Conservation (phyloP, 345 rosid genomes). For the Aegle marmelos region DNA sequence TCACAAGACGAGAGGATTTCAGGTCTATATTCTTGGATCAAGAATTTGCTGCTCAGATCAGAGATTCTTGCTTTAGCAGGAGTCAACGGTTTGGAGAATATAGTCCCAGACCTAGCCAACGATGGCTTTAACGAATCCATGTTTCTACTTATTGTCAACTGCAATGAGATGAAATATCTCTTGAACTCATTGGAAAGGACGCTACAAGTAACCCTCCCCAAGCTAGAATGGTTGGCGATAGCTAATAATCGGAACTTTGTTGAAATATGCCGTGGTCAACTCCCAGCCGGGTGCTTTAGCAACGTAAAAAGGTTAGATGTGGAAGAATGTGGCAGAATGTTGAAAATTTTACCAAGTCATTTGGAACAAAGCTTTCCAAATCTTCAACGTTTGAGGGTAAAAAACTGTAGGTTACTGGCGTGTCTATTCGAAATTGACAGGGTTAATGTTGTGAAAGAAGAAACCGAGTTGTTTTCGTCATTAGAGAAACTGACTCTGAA, state of each 20-base stretch:
- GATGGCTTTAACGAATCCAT: not conserved
- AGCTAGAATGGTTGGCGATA: not conserved
- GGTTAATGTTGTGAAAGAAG: not conserved
- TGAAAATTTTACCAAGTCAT: not conserved
- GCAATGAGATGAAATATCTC: not conserved
- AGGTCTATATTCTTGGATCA: not conserved
- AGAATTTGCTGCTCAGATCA: not conserved
- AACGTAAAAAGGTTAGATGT: not conserved
- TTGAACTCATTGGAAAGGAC: not conserved
- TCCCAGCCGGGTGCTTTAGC: not conserved
- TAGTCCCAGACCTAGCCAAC: not conserved
- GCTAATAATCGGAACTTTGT: fast-evolving
- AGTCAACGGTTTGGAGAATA: not conserved
- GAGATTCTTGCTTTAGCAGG: fast-evolving
- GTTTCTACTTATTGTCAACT: fast-evolving
- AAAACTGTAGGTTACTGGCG: not conserved
- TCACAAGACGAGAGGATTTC: not conserved
- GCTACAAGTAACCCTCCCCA: not conserved
- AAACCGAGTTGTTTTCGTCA: not conserved
- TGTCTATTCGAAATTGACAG: not conserved
- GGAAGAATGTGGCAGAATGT: fast-evolving
- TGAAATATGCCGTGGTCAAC: conserved; percentile 4
- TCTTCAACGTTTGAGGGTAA: not conserved
- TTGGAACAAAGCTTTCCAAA: not conserved
- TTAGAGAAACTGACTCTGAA: not conserved